Evolutionary conservation across 1,284 basidiomycete species (phyloP), one percentile per base, ranked within the genome.

Genomic region (Naganishia sp.): DNA sequence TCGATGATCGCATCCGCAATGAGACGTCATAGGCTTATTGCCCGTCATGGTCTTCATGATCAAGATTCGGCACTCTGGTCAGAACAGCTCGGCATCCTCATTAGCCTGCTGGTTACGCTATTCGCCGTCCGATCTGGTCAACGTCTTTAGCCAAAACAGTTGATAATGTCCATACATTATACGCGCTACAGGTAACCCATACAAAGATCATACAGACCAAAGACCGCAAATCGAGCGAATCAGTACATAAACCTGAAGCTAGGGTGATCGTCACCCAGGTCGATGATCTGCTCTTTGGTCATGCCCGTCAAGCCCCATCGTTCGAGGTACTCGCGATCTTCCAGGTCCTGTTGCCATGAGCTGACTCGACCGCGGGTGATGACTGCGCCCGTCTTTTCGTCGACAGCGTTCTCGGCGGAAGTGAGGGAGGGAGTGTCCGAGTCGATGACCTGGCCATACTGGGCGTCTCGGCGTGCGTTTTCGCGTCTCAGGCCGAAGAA

Each of bases 321-420:
- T 39, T 71, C 67, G 53, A 76, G 71, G 42, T 75, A 76, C 66
- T 78, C 80, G 25, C 74, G 72, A 48, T 70, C 68, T 45, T 78
- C 75, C 63, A 71, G 66, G 39, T 76, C 74, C 49, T 72, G 65
- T 50, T 63, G n/a, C 36, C 63, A 36, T 33, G 54, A 18, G 16
- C 21, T 48, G 36, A 56, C 70, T 90, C 86, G 92, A 89, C 33
- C 87, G 79, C 77, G 80, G 90, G 90, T 70, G 89, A 87, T 69
- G 85, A 86, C 48, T 90, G 86, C 72, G 91, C 89, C 56, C 92
- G 81, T 49, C 90, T 86, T 74, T 86, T 87, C 52, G 88, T 88
- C 13, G 89, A 18, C 56, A 36, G 18, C n/a, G 44, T 48, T 53
- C 25, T 61, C 59, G 7, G 39, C 36, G 89, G 60, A 90, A 11